Percentiles rank a stretch among this genome's conserved stretches.
These are phyloP conservation scores for Gomphus bonarii DNA, from an alignment of 1,284 basidiomycete species.

Conservation along the genomic window DNA sequence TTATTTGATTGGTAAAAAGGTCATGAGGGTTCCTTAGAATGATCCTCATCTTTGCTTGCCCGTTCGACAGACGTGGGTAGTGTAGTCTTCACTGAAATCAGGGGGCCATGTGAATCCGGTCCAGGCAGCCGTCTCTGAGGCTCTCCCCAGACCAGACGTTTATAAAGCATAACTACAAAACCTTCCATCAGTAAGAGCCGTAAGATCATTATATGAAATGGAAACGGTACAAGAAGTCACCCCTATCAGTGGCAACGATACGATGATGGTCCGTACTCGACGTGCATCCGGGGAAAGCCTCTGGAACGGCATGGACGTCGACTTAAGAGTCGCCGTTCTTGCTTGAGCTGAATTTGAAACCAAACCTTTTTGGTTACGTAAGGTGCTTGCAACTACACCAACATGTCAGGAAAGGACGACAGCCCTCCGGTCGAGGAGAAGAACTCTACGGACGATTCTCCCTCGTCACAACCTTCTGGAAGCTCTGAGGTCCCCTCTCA, in stretches of 20 bases:
- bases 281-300: slow-evolving; percentile 24
- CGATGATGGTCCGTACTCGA: slow-evolving; percentile 46
- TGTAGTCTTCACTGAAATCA: slow-evolving; percentile 15
- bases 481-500: slow-evolving; percentile 10
- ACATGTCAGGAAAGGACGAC: neutral
- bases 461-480: neutral
- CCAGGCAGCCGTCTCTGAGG: slow-evolving; percentile 32
- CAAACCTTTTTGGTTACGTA: too few relatives aligned
- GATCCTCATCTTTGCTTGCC: slow-evolving; percentile 17
- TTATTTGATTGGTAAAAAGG: slow-evolving; percentile 3
- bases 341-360: neutral
- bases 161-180: slow-evolving; percentile 51
- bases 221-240: slow-evolving; percentile 37
- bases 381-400: too few relatives aligned
- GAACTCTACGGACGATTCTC: neutral
- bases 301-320: slow-evolving; percentile 5
- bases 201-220: neutral
- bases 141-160: slow-evolving; percentile 52
- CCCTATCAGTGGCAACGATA: slow-evolving; percentile 50
- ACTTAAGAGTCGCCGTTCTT: too few relatives aligned
- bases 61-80: neutral
- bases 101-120: slow-evolving; percentile 18
- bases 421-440: neutral
- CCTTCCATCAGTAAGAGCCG: neutral
- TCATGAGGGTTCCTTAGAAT: slow-evolving; percentile 16